Conservation (phyloP, 2,329 filamentous ascomycete genomes). For the Sporothrix humicola region DNA sequence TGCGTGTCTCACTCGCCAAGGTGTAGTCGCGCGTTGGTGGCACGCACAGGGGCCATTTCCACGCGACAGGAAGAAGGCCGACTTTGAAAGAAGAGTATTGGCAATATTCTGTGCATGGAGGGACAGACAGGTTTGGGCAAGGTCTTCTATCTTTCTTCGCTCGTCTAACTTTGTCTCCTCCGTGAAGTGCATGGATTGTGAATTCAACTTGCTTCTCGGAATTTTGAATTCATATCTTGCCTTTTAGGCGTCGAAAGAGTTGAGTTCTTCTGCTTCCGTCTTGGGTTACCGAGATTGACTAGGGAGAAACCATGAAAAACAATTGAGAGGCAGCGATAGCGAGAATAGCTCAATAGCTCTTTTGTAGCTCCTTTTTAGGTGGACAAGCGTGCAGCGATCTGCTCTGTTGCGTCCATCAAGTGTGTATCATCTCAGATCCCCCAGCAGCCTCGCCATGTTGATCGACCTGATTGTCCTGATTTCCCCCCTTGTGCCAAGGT, state of each 20-base stretch:
- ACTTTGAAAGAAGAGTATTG: not conserved
- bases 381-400: not conserved
- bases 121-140: not conserved
- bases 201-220: no score
- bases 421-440: slow-evolving; percentile 16
- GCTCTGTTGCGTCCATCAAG: not conserved
- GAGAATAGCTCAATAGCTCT: not conserved
- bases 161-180: not conserved
- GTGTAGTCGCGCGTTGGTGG: not conserved
- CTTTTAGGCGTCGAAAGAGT: not conserved
- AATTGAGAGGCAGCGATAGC: not conserved
- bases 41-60: not conserved
- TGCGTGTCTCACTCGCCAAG: slow-evolving; percentile 19
- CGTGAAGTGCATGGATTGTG: no score
- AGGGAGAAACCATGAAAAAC: not conserved
- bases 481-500: not conserved
- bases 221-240: no score
- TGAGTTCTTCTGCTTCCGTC: not conserved
- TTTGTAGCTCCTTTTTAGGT: not conserved
- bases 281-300: slow-evolving; percentile 14
- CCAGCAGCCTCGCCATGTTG: not conserved
- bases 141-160: not conserved
- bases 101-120: not conserved
- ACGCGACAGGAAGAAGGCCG: slow-evolving; percentile 1
- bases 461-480: slow-evolving; percentile 14